A percentile compares a stretch with the other conserved stretches of the same genome.
Evolutionary conservation across 148 eudicot genomes (phyloP).

Genomic region (Amaranthus hypochondriacus): DNA sequence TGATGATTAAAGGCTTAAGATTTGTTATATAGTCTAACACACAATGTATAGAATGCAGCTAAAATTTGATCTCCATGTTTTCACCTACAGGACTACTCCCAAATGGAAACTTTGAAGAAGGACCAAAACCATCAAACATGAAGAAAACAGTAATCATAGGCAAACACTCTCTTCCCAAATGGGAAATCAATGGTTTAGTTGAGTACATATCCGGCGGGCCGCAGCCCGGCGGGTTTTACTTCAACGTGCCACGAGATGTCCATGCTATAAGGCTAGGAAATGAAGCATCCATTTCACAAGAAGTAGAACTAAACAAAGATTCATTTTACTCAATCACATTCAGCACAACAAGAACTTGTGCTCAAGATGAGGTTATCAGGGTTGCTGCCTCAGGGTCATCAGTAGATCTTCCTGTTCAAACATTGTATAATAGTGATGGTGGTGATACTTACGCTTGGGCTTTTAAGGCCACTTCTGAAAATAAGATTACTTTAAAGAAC

Average conservation of each 20-base stretch:
- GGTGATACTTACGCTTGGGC: conserved; percentile 86
- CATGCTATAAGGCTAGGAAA: conserved; percentile 72
- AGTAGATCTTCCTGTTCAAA: conserved; percentile 64
- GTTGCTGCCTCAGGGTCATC: conserved; percentile 35
- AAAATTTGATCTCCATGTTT: background rate
- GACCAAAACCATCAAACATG: conserved; percentile 48
- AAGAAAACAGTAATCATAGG: conserved; percentile 56
- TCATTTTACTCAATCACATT: conserved; percentile 57
- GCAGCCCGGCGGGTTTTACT: conserved; percentile 77
- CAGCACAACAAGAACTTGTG: conserved; percentile 80
- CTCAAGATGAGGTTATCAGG: conserved; percentile 73
- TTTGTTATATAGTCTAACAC: too few relatives aligned
- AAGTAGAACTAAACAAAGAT: conserved; percentile 37
- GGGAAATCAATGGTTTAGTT: conserved; percentile 71
- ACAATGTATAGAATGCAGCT: background rate
- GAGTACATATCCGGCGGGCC: conserved; percentile 87
- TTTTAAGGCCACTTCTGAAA: conserved; percentile 38
- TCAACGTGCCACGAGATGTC: conserved; percentile 48
- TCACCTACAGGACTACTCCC: conserved; percentile 48
- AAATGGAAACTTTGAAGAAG: conserved; percentile 84
- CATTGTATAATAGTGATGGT: conserved; percentile 63
- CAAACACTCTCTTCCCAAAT: conserved; percentile 64
- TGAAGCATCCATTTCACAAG: conserved; percentile 60
- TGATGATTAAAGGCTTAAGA: too few relatives aligned
- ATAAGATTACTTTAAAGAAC: conserved; percentile 54